Conservation (phyloP, 192 early-diverging fungal species). For the Irineochytrium annulatum region DNA sequence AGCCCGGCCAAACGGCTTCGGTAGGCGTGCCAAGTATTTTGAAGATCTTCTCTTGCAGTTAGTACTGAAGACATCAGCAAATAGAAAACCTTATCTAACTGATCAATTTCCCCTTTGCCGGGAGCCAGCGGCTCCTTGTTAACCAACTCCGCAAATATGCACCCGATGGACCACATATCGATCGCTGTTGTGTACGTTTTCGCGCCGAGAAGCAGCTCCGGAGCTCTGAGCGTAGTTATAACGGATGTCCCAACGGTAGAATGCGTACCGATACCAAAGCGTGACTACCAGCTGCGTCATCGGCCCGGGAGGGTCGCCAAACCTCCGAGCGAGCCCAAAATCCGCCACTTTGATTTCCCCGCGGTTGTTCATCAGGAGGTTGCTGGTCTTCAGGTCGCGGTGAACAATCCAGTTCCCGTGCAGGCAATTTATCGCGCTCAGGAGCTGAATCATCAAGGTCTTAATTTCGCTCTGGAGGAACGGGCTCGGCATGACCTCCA, state of each 20-base stretch:
- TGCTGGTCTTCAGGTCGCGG: slow-evolving; percentile 49
- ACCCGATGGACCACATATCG: slow-evolving; percentile 92
- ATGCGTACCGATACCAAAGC: slow-evolving; percentile 91
- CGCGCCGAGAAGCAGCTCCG: slow-evolving; percentile 85
- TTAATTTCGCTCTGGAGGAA: slow-evolving; percentile 83
- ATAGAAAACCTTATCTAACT: slow-evolving; percentile 70
- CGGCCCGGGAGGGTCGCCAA: slow-evolving; percentile 47
- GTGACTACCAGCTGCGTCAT: slow-evolving; percentile 77
- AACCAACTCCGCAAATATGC: slow-evolving; percentile 94
- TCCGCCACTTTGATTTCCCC: slow-evolving; percentile 71
- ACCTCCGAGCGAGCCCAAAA: slow-evolving; percentile 52
- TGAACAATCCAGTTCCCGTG: slow-evolving; percentile 59
- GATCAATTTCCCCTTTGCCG: slow-evolving; percentile 87
- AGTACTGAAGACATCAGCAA: neutral
- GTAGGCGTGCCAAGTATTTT: slow-evolving; percentile 83
- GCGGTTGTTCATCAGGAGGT: slow-evolving; percentile 57
- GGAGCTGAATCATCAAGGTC: slow-evolving; percentile 49
- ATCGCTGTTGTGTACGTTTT: slow-evolving; percentile 85
- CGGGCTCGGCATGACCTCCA: slow-evolving; percentile 74
- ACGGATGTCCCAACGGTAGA: neutral
- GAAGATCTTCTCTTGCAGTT: slow-evolving; percentile 61
- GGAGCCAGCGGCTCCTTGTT: slow-evolving; percentile 78
- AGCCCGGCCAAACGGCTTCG: slow-evolving; percentile 79
- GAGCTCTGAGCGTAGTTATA: slow-evolving; percentile 56
- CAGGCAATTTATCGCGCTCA: slow-evolving; percentile 44